A percentile compares a stretch with the other conserved stretches of the same genome.
Evolutionary conservation across 2,329 filamentous ascomycete genomes (phyloP).

Genomic region (Penicillium sp.): DNA sequence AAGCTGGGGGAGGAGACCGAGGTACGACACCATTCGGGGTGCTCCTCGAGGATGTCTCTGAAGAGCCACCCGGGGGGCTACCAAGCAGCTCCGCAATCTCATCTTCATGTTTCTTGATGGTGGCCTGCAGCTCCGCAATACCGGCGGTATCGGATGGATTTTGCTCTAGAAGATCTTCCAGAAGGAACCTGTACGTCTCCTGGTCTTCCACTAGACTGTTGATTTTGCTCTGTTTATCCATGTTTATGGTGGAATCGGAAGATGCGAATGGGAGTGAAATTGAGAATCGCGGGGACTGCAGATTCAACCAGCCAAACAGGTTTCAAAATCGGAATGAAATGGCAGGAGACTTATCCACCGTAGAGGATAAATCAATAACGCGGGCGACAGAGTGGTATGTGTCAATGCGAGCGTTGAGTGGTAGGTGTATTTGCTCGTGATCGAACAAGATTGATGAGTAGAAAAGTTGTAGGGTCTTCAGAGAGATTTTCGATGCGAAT

Average conservation of each 20-base stretch:
- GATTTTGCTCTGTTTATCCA: constrained; percentile 5
- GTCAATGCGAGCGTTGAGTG: not conserved
- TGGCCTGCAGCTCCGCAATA: not conserved
- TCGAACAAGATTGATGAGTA: not conserved
- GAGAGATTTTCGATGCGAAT: not conserved
- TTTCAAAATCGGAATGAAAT: not conserved
- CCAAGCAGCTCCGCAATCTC: constrained; percentile 6
- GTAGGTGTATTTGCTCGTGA: not conserved
- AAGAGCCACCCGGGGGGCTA: not conserved
- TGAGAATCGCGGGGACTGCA: not conserved
- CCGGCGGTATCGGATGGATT: constrained; percentile 1
- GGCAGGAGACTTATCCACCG: not conserved
- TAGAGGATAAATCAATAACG: not conserved
- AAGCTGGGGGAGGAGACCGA: not conserved
- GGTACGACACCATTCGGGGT: not conserved
- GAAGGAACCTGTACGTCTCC: constrained; percentile 6
- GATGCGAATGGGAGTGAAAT: not conserved
- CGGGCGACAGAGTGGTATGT: not conserved
- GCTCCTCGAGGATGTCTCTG: not conserved
- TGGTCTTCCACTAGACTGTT: constrained; percentile 7
- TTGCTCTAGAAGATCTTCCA: constrained; percentile 6
- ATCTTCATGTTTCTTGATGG: constrained; percentile 1
- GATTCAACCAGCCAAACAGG: not conserved
- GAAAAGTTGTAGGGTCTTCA: not conserved
- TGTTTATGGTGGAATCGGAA: not conserved